phyloP scores from a whole-genome alignment of 345 rosid genomes.

The Hevea brasiliensis region DNA sequence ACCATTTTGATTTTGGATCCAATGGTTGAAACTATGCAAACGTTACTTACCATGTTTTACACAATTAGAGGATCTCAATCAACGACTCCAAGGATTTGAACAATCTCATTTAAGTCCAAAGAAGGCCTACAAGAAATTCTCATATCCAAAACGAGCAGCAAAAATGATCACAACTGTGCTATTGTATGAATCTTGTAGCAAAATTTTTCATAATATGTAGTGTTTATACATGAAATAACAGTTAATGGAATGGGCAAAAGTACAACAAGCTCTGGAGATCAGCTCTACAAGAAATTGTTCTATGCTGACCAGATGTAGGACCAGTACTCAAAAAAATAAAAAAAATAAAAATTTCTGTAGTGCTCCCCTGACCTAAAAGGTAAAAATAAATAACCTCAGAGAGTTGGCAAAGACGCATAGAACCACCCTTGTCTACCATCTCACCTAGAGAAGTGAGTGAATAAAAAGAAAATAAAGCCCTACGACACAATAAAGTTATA shows the following conservation, averaged over 20 bases:
- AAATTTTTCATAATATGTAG: conserved; percentile 45
- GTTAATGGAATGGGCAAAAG: conserved; percentile 26
- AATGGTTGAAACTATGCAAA: too few species aligned
- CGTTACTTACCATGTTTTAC: too few species aligned
- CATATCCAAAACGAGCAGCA: neutral
- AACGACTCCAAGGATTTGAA: too few species aligned
- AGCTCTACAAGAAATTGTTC: conserved; percentile 27
- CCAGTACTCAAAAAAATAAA: conserved; percentile 22
- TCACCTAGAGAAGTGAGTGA: conserved; percentile 26
- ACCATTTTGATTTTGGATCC: too few species aligned
- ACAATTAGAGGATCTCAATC: too few species aligned
- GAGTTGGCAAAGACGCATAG: conserved; percentile 22
- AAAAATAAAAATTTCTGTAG: conserved; percentile 23
- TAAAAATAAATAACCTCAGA: conserved; percentile 9
- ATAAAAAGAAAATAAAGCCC: conserved; percentile 25
- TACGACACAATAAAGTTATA: conserved; percentile 36
- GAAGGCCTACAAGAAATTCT: too few species aligned
- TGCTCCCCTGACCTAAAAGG: conserved; percentile 4
- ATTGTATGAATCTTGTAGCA: conserved; percentile 32
- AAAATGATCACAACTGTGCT: conserved; percentile 10
- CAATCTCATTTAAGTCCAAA: too few species aligned
- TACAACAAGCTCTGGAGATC: conserved; percentile 44
- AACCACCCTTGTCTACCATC: conserved; percentile 30
- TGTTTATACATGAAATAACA: conserved; percentile 47
- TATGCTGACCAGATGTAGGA: conserved; percentile 26